These are phyloP conservation scores for Trichoderma sp. DNA, from an alignment of 2,329 filamentous ascomycete species.

Conservation along the genomic window DNA sequence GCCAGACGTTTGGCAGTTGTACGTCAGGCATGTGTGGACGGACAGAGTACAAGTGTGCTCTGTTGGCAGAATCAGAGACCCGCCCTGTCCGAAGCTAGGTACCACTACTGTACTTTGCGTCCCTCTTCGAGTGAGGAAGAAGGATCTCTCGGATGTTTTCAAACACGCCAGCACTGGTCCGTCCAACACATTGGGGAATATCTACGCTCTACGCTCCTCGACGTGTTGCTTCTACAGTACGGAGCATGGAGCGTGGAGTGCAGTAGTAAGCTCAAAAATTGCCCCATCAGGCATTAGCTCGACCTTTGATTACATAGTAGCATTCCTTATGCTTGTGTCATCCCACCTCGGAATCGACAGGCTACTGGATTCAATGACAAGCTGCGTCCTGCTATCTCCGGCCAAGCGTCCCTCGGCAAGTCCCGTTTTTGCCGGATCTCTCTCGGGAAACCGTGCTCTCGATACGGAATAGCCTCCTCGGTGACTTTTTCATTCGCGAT, in stretches of 20 bases:
- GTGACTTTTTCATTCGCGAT: background rate
- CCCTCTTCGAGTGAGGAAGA: background rate
- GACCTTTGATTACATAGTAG: background rate
- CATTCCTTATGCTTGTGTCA: background rate
- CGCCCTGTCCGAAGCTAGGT: background rate
- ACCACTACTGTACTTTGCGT: background rate
- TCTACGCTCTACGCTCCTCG: background rate
- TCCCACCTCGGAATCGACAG: background rate
- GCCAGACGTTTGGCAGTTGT: background rate
- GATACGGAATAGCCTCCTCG: background rate
- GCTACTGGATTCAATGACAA: background rate
- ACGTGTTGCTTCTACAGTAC: background rate
- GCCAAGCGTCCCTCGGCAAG: background rate
- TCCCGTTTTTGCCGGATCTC: constrained; percentile 1
- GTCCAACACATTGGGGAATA: background rate
- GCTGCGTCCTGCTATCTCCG: background rate
- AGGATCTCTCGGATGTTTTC: background rate
- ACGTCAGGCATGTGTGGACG: background rate
- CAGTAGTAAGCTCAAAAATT: background rate
- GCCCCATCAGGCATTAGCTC: background rate
- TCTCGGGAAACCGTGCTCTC: background rate
- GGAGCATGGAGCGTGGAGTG: background rate
- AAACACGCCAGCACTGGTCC: background rate
- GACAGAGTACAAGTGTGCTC: background rate
- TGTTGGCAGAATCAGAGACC: background rate